These are phyloP conservation scores for Arthrobotrys iridis DNA, from an alignment of 2,329 filamentous ascomycete genomes.

Conservation along the genomic window DNA sequence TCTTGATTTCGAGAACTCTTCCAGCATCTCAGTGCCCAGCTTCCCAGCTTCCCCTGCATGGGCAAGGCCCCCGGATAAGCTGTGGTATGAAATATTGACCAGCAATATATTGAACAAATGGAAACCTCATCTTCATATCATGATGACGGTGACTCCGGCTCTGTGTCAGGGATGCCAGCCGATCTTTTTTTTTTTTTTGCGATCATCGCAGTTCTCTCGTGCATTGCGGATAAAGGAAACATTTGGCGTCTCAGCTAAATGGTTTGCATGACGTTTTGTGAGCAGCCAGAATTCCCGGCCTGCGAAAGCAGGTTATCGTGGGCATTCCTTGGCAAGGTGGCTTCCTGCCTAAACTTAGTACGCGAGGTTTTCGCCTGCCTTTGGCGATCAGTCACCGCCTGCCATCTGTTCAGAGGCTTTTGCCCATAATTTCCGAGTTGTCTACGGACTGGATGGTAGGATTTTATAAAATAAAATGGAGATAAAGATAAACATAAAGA, in stretches of 20 bases:
- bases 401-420: not conserved
- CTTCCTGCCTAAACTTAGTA: constrained; percentile 37
- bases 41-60: constrained; percentile 14
- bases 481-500: too few relatives aligned
- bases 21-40: too few relatives aligned
- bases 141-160: not conserved
- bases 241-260: constrained; percentile 11
- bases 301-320: constrained; percentile 19
- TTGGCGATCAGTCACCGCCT: not conserved
- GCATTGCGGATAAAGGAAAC: too few relatives aligned
- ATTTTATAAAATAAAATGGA: too few relatives aligned
- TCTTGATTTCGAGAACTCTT: not conserved
- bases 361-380: constrained; percentile 16
- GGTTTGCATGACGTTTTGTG: constrained; percentile 19
- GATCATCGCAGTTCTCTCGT: not conserved
- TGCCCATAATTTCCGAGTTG: not conserved
- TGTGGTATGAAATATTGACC: not conserved
- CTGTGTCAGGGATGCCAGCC: too few relatives aligned
- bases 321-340: constrained; percentile 19
- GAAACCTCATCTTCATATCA: not conserved
- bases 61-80: constrained; percentile 9
- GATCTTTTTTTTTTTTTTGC: not conserved
- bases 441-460: not conserved
- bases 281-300: not conserved
- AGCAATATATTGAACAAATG: not conserved